These are phyloP conservation scores for Talaromyces stipitatus DNA, from an alignment of 495 filamentous ascomycete genomes.

Conservation along the genomic window DNA sequence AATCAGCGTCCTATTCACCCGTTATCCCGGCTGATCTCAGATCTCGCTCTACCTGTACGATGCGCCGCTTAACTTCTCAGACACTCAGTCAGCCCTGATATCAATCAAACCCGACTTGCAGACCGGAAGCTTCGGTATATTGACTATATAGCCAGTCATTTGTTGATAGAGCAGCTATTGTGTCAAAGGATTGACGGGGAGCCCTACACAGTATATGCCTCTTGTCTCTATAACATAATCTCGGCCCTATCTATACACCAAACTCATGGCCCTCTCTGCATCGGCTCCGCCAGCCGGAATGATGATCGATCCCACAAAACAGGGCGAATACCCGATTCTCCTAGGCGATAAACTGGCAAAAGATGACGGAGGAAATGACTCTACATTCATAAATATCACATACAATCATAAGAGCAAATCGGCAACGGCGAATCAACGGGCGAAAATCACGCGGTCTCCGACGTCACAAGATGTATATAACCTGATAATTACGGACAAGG, in stretches of 20 bases:
- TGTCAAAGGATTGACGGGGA: background rate
- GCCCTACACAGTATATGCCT: background rate
- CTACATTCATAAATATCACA: constrained; percentile 32
- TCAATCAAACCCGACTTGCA: background rate
- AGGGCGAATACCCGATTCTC: constrained; percentile 40
- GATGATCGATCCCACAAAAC: constrained; percentile 42
- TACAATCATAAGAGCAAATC: constrained; percentile 51
- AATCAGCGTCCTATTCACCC: background rate
- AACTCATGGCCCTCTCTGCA: background rate
- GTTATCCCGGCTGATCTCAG: background rate
- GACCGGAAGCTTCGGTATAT: background rate
- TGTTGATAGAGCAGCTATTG: background rate
- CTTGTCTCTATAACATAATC: background rate
- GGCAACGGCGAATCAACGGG: constrained; percentile 28
- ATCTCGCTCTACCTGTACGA: background rate
- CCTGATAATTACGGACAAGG: constrained; percentile 43
- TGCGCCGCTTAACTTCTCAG: background rate
- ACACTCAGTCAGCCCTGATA: background rate
- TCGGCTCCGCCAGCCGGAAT: constrained; percentile 20
- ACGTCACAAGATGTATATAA: constrained; percentile 34
- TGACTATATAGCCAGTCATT: background rate
- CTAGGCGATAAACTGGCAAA: constrained; percentile 33
- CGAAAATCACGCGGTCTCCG: constrained; percentile 31
- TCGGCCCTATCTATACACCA: background rate
- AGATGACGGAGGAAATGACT: constrained; percentile 13